Evolutionary conservation across 176 grass and related monocot species (phyloP), one percentile per base, ranked within the genome.

Genomic region (Triticum turgidum): DNA sequence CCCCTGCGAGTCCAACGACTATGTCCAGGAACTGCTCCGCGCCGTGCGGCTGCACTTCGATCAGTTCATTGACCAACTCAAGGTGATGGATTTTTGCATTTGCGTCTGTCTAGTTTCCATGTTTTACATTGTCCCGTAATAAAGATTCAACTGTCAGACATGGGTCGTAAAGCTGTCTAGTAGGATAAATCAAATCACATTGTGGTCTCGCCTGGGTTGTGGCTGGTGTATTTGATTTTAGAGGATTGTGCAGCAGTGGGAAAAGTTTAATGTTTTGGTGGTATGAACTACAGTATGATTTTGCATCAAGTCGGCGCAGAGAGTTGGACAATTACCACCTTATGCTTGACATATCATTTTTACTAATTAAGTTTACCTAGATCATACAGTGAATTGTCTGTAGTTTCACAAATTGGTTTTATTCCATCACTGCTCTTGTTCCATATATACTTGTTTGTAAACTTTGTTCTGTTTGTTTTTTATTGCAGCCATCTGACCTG

Each of bases 1-100:
- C 38, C 89, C 92, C 25, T 93, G 92, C 90, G 91, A 93, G 85
- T 88, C 91, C 58, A 94, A 97, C 51, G 92, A 95, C 58, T 91
- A 90, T 24, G 87, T 95, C 18, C 91, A 90, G 5, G 95, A 98
- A 14, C 41, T 98, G 30, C 95, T 98, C 35, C 85, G 95, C 0
- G 95, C 91, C 1, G 91, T 98, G 38, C 86, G 92, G 54, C 86
- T 93, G 24, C 95, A 98, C 51, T 95, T 95, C 2, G 80, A 91
- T 24, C 69, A 34, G 42, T 91, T 98, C 33, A 91, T 95, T 7
- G 84, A 91, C 11, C 87, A 95, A 34, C 87, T 95, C 54, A 95
- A 95, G 95, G 95, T 98, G 76, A 58, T 61, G 67, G 24, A 8
- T 14, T 87, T 87, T 65, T 91, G 0, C 33, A 70, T 38, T 5